Conservation (phyloP, 257 asterid species). For the Osmanthus fragrans region DNA sequence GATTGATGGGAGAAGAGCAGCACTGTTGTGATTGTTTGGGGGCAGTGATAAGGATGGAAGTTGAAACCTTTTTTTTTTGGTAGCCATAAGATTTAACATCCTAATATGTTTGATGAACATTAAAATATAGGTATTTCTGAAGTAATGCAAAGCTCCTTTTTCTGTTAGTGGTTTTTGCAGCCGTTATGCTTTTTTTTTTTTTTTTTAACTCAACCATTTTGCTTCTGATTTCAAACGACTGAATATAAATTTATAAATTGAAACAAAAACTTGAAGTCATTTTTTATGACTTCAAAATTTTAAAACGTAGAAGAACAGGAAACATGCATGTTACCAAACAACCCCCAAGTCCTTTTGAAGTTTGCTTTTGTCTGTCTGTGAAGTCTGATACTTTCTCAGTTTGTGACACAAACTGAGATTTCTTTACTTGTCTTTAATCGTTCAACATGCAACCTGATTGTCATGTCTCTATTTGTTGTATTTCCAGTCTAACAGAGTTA, state of each 20-base stretch:
- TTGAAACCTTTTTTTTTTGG: not conserved
- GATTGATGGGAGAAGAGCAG: not conserved
- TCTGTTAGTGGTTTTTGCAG: not conserved
- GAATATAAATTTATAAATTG: not conserved
- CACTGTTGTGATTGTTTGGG: not conserved
- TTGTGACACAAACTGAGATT: slow-evolving; percentile 2
- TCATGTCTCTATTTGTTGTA: slow-evolving; percentile 29
- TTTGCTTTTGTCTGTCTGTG: slow-evolving; percentile 14
- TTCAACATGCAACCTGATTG: slow-evolving; percentile 20
- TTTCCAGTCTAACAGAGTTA: slow-evolving; percentile 89
- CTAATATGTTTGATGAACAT: not conserved
- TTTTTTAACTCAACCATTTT: not conserved
- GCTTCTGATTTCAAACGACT: not conserved
- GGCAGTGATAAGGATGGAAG: slow-evolving; percentile 6
- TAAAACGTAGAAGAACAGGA: slow-evolving; percentile 1
- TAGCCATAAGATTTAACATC: not conserved
- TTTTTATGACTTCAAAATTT: slow-evolving; percentile 11
- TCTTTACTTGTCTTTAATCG: slow-evolving; percentile 14
- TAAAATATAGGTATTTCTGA: slow-evolving; percentile 5
- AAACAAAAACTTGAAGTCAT: not conserved
- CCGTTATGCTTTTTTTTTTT: not conserved
- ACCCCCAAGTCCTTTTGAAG: slow-evolving; percentile 1
- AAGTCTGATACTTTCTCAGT: slow-evolving; percentile 13
- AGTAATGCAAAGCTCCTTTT: slow-evolving; percentile 3
- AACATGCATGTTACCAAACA: not conserved